phyloP scores from a whole-genome alignment of 2,329 filamentous ascomycete species.

The Penicillium olsonii region DNA sequence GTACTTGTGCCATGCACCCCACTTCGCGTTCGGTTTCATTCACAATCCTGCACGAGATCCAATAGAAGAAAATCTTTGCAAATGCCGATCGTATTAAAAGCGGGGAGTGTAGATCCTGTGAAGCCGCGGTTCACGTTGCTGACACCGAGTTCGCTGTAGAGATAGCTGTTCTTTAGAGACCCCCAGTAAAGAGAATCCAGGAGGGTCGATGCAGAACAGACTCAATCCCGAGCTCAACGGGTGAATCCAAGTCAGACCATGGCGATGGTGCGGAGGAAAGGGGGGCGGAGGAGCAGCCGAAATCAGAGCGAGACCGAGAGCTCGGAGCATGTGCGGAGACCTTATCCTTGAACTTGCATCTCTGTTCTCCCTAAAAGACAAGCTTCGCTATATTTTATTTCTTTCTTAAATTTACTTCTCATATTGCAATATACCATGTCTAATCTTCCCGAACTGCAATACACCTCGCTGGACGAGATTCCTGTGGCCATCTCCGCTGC shows the following conservation, averaged over 20 bases:
- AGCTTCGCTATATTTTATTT: not conserved
- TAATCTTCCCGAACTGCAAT: slow-evolving; percentile 52
- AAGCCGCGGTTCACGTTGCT: slow-evolving; percentile 8
- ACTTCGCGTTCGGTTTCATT: not conserved
- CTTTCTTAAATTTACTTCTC: not conserved
- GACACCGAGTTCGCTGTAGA: not conserved
- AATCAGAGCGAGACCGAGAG: slow-evolving; percentile 2
- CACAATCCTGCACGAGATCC: not conserved
- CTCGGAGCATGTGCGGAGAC: slow-evolving; percentile 9
- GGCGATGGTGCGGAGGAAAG: not conserved
- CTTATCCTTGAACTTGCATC: not conserved
- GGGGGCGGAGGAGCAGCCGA: not conserved
- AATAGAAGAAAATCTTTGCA: not conserved
- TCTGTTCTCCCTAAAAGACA: not conserved
- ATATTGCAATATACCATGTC: slow-evolving; percentile 36
- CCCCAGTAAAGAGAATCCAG: too few species aligned
- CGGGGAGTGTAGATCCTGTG: slow-evolving; percentile 4
- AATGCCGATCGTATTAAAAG: slow-evolving; percentile 1
- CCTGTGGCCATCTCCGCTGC: slow-evolving; percentile 60
- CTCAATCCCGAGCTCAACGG: too few species aligned
- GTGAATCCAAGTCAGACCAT: not conserved
- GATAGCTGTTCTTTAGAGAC: too few species aligned
- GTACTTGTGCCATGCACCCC: not conserved
- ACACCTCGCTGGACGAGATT: slow-evolving; percentile 69
- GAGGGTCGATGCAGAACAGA: too few species aligned